Conservation (phyloP, 257 asterid species). For the Agastache rugosa region DNA sequence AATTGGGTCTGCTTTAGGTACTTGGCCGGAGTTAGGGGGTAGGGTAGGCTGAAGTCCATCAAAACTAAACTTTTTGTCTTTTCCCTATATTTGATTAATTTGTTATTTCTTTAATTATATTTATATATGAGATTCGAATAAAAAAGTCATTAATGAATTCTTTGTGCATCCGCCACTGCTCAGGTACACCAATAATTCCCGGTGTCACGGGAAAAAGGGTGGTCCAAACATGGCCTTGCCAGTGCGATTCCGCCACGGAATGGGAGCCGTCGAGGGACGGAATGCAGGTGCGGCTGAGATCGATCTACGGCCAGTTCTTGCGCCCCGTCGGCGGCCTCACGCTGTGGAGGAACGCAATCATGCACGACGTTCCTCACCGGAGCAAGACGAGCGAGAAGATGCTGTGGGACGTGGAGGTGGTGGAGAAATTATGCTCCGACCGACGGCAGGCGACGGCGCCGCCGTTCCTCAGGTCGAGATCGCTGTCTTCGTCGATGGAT, state of each 20-base stretch:
- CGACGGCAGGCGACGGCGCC: neutral
- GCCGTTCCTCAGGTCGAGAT: constrained; percentile 9
- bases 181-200: constrained; percentile 49
- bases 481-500: constrained; percentile 34
- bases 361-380: constrained; percentile 65
- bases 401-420: constrained; percentile 86
- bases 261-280: constrained; percentile 89
- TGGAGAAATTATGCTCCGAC: constrained; percentile 35
- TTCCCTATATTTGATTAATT: too few relatives aligned
- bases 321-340: constrained; percentile 78
- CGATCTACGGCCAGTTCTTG: constrained; percentile 58
- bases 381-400: constrained; percentile 51
- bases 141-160: too few relatives aligned
- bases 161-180: too few relatives aligned
- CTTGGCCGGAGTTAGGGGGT: too few relatives aligned
- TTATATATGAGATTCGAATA: too few relatives aligned
- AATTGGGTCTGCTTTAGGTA: too few relatives aligned
- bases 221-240: constrained; percentile 49
- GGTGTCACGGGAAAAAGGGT: constrained; percentile 60
- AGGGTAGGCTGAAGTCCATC: too few relatives aligned
- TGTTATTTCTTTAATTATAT: too few relatives aligned
- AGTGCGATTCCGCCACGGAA: constrained; percentile 49
- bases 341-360: constrained; percentile 73
- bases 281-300: constrained; percentile 66
- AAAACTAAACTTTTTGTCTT: too few relatives aligned